Base-by-base conservation (phyloP, 2,329 filamentous ascomycete species). In the Venturia carpophila region DNA sequence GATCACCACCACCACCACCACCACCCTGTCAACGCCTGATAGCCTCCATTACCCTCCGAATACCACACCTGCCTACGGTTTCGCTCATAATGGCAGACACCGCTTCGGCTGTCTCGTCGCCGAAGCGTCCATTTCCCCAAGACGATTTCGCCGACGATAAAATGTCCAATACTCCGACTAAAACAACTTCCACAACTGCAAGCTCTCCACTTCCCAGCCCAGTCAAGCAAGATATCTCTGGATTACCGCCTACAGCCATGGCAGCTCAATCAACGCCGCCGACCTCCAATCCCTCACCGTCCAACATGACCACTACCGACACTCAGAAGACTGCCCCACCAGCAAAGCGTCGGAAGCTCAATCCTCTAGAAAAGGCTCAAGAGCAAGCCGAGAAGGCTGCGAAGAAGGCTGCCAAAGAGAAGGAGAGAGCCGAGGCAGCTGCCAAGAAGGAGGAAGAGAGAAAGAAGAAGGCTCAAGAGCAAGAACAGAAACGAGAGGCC, bases 311-410 rank as follows among this genome's bases (percentile, higher is more conserved):
- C 41, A 47, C 34, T 5, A 15, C 52, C 52, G 15, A 30, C 24
- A 58, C 30, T 9, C 52, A 58, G 19, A 34, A 58, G 39, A 24
- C 42, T n/a, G 58, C 67, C 37, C 71, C 73, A 47, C 73, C 79
- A 34, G 71, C 74, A 17, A 81, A 81, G 70, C 69, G 75, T 47
- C 71, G 76, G 64, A 79, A 77, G 66, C 68, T 80, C 56, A 80
- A 78, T 1, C 67, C 71, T 42, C 68, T 76, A 62, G 79, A 81
- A 68, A 79, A 79, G 66, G 73, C 78, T 34, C 39, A 66, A 42
- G 27, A 34, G 27, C 21, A 65, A 27, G 61, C 64, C 13, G 71
- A 75, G 42, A 70, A 74, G 62, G 70, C 68, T 7, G 68, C 73
- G 2, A 75, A 76, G 41, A 77, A 76, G 68, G 74, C 77, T 65